Conservation (phyloP, 768 basidiomycete species). For the Trametes maxima region DNA sequence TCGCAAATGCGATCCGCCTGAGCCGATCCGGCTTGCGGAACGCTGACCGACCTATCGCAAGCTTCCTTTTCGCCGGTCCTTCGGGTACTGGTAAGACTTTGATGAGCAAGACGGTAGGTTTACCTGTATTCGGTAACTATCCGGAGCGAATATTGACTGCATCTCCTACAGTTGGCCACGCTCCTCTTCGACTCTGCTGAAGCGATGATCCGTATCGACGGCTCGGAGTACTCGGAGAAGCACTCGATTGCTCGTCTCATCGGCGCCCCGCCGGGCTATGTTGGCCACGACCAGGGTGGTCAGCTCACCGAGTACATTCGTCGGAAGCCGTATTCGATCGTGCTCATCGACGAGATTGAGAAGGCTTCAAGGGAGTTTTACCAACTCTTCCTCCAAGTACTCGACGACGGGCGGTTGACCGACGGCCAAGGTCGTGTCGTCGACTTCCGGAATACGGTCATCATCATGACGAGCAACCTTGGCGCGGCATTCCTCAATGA, state of each 20-base stretch:
- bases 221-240: conserved; percentile 89
- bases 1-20: conserved; percentile 91
- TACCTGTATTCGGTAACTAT: neutral
- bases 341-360: conserved; percentile 88
- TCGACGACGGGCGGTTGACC: conserved; percentile 91
- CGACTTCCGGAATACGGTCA: conserved; percentile 89
- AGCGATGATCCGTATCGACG: conserved; percentile 92
- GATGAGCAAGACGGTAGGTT: conserved; percentile 81
- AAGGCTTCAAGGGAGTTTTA: conserved; percentile 82
- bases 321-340: conserved; percentile 86
- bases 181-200: conserved; percentile 89
- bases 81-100: conserved; percentile 91
- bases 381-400: conserved; percentile 77
- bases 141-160: conserved; percentile 12
- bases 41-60: conserved; percentile 84
- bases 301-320: conserved; percentile 93
- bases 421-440: conserved; percentile 91
- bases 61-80: conserved; percentile 91
- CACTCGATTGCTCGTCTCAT: conserved; percentile 75
- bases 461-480: conserved; percentile 94
- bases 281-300: conserved; percentile 88
- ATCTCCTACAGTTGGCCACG: conserved; percentile 67
- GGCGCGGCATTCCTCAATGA: conserved; percentile 79
- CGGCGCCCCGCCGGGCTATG: conserved; percentile 83
- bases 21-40: conserved; percentile 94